Evolutionary conservation across 208 protist genomes (phyloP), one percentile per base, ranked within the genome.

Genomic region (Trypanosoma lewisi): DNA sequence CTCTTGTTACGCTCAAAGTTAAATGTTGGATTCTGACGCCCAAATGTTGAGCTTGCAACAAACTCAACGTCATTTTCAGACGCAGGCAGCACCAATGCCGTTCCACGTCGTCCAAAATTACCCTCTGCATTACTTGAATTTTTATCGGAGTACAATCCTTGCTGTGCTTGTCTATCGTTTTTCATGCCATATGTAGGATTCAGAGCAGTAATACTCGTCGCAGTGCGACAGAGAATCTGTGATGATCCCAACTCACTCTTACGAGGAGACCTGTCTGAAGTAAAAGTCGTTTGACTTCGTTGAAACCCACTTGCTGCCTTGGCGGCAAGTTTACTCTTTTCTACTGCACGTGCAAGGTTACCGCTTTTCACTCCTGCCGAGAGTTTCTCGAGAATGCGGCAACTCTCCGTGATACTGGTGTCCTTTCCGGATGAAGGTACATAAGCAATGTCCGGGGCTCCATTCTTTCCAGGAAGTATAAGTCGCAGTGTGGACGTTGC

Each of bases 1-100:
- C 69, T 80, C 67, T 71, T 68, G 34, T 75, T 73, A 21, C 80
- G 83, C 9, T 61, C 56, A 36, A 77, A 84, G 69, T 89, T 85
- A 68, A 80, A 86, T 9, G 52, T 65, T 2, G 79, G 76, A 25
- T 75, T 70, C n/a, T 70, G 66, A 49, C 75, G 71, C 14, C 66
- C 74, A 2, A 89, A 62, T 48, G 79, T 77, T 21, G 77, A 78
- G 66, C 49, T 77, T 31, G 79, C 80, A 39, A 78, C 83, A 66
- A 77, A 83, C 17, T 59, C 50, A 30, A 89, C 58, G 45, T 89
- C 83, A 48, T 47, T 70, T 9, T 83, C 83, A 7, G 80, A 79
- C 4, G 80, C 79, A 0, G 83, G 79, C 54, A 89, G 63, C 19
- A 83, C 77, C 5, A 76, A 51, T 12, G 67, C 51, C 27, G 73